Evolutionary conservation across 768 basidiomycete genomes (phyloP).

Genomic region (Auriscalpium orientale): DNA sequence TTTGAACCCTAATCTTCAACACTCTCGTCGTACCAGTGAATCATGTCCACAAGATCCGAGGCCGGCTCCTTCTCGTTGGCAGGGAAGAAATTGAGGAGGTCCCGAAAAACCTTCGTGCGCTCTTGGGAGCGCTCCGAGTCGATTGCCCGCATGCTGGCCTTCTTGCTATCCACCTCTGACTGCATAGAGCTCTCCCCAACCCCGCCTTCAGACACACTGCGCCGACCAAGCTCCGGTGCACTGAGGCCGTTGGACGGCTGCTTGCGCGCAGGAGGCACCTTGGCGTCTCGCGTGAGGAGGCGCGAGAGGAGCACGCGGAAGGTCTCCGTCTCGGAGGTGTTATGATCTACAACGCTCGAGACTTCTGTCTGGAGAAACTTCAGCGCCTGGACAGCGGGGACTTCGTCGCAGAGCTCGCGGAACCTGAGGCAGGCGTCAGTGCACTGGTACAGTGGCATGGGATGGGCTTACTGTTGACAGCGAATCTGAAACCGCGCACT

Average conservation of each 20-base stretch:
- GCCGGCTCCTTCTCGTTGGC: slow-evolving; percentile 60
- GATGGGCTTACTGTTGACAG: slow-evolving; percentile 55
- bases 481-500: slow-evolving; percentile 57
- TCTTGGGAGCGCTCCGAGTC: slow-evolving; percentile 45
- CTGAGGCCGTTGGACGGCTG: slow-evolving; percentile 15
- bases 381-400: slow-evolving; percentile 54
- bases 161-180: slow-evolving; percentile 24
- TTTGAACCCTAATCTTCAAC: slow-evolving; percentile 1
- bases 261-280: slow-evolving; percentile 16
- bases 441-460: neutral
- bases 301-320: slow-evolving; percentile 65
- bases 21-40: slow-evolving; percentile 33
- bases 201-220: neutral
- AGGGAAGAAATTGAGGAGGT: slow-evolving; percentile 53
- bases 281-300: slow-evolving; percentile 29
- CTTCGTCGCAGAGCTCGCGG: slow-evolving; percentile 72
- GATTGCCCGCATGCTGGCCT: slow-evolving; percentile 22
- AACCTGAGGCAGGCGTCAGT: slow-evolving; percentile 40
- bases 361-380: slow-evolving; percentile 66
- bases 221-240: neutral
- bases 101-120: slow-evolving; percentile 65
- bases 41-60: slow-evolving; percentile 54
- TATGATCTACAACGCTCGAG: slow-evolving; percentile 63
- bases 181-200: neutral
- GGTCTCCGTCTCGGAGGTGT: slow-evolving; percentile 50